phyloP scores from a whole-genome alignment of 768 basidiomycete species.

The Tephrocybe rancida region DNA sequence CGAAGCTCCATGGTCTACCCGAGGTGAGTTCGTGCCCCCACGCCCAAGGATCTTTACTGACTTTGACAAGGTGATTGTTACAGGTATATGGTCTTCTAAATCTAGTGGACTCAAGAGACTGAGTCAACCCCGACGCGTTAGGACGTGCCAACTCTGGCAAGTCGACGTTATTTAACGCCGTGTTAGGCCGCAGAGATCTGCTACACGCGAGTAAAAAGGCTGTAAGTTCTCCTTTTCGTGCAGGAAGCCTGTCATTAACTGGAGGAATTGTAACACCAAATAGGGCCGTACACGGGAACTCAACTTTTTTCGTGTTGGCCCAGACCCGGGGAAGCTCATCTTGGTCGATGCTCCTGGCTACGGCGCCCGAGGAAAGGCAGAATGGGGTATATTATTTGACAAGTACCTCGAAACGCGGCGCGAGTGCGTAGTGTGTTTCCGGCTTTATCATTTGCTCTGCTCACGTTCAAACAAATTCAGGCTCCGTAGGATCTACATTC shows the following conservation, averaged over 20 bases:
- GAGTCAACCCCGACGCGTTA: slow-evolving; percentile 22
- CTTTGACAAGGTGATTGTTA: slow-evolving; percentile 41
- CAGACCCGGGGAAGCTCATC: slow-evolving; percentile 57
- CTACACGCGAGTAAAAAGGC: slow-evolving; percentile 71
- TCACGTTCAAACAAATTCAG: slow-evolving; percentile 33
- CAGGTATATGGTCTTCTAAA: slow-evolving; percentile 29
- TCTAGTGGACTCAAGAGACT: background rate
- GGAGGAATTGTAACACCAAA: background rate
- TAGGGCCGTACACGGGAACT: slow-evolving; percentile 75
- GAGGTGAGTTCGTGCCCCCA: slow-evolving; percentile 34
- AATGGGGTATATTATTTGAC: slow-evolving; percentile 76
- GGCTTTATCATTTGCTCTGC: background rate
- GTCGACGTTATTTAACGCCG: slow-evolving; percentile 71
- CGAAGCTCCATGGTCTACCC: slow-evolving; percentile 41
- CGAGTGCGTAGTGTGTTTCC: slow-evolving; percentile 47
- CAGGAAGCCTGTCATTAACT: background rate
- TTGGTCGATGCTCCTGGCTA: slow-evolving; percentile 86
- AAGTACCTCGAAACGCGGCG: slow-evolving; percentile 61
- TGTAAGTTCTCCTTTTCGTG: slow-evolving; percentile 41
- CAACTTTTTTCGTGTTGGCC: slow-evolving; percentile 74
- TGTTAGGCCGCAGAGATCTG: slow-evolving; percentile 58
- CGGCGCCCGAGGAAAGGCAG: slow-evolving; percentile 68
- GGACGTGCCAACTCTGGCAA: slow-evolving; percentile 83
- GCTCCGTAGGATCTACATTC: slow-evolving; percentile 68
- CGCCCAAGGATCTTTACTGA: background rate